phyloP scores from a whole-genome alignment of 306 rosid species.

The Castanospermum australe region DNA sequence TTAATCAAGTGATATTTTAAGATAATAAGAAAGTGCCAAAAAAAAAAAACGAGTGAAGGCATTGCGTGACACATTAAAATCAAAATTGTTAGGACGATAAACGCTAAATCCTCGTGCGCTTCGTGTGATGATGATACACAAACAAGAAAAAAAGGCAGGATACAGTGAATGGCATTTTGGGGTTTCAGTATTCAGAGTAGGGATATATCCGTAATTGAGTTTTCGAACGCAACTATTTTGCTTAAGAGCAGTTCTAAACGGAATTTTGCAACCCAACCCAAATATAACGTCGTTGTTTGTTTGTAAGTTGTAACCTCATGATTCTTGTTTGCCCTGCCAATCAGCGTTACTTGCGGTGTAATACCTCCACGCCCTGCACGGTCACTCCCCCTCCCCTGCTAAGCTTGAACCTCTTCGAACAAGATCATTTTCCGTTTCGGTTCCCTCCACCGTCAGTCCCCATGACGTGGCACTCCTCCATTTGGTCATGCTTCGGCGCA shows the following conservation, averaged over 20 bases:
- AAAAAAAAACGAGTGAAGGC: no score
- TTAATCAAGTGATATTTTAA: no score
- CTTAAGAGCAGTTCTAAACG: constrained; percentile 53
- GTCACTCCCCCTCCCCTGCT: background rate
- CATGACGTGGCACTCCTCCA: constrained; percentile 32
- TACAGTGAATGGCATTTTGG: constrained; percentile 25
- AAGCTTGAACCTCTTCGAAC: background rate
- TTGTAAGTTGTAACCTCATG: constrained; percentile 30
- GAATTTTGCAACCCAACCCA: constrained; percentile 33
- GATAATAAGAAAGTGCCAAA: no score
- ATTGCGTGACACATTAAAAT: background rate
- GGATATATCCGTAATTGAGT: constrained; percentile 37
- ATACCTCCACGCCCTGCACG: background rate
- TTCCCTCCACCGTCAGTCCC: background rate
- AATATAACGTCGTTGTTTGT: constrained; percentile 11
- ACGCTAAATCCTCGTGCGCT: constrained; percentile 17
- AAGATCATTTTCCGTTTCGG: background rate
- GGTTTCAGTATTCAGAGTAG: background rate
- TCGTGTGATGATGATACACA: background rate
- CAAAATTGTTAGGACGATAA: background rate
- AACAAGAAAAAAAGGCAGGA: background rate
- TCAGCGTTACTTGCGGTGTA: constrained; percentile 12
- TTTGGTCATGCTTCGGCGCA: constrained; percentile 37
- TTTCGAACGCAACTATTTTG: constrained; percentile 36
- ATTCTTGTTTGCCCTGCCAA: background rate